These are phyloP conservation scores for Allium sativum DNA, from an alignment of 106 monocot genomes.

Conservation along the genomic window DNA sequence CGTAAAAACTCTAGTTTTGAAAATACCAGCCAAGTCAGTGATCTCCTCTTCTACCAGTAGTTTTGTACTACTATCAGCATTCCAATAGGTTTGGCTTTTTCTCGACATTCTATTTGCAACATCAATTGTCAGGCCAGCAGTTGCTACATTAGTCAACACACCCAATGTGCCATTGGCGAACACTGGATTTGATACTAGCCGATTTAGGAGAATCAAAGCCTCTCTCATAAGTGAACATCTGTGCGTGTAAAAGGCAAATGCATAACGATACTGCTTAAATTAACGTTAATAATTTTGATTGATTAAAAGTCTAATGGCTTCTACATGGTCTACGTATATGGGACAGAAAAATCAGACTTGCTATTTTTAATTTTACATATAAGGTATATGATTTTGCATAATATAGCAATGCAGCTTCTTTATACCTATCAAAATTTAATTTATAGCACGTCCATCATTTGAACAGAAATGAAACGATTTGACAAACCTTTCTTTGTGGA, in stretches of 20 bases:
- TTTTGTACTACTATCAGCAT: conserved; percentile 9
- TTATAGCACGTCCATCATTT: neutral
- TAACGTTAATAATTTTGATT: neutral
- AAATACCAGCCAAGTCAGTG: conserved; percentile 42
- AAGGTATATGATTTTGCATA: no score
- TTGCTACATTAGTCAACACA: conserved; percentile 40
- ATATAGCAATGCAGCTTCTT: no score
- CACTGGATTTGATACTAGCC: conserved; percentile 53
- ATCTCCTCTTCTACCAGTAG: conserved; percentile 39
- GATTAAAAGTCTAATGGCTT: neutral
- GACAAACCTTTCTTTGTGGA: conserved; percentile 56
- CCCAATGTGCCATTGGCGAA: conserved; percentile 48
- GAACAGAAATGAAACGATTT: neutral
- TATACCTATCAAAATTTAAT: neutral
- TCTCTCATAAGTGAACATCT: conserved; percentile 57
- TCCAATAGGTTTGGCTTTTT: conserved; percentile 6
- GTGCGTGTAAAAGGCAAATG: no score
- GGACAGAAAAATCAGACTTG: neutral
- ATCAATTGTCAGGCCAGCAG: conserved; percentile 44
- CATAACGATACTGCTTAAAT: no score
- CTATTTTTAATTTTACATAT: no score
- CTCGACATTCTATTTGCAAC: conserved; percentile 43
- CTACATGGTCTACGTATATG: neutral
- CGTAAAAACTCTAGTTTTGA: conserved; percentile 45
- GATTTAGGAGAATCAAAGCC: conserved; percentile 75